Base-by-base conservation (phyloP, 768 basidiomycete species). In the Boletus coccyginus region DNA sequence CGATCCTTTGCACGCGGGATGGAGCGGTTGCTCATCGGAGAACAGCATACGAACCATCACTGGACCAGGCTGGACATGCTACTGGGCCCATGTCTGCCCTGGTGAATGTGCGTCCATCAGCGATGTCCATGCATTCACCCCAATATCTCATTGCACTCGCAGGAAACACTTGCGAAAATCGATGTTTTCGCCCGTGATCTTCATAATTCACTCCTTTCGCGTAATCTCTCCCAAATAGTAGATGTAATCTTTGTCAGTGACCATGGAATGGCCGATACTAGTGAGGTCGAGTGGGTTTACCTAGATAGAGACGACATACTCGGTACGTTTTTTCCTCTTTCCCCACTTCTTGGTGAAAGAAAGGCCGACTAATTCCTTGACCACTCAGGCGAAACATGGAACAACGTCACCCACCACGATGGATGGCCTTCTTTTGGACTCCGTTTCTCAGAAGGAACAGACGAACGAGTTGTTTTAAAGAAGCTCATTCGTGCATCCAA, bases 231-330 rank as follows among this genome's bases (percentile, higher is more conserved):
- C 2, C 81, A 88, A 45, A 89, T 95, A 19, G 86, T 94, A 13
- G 92, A 97, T 68, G 78, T 96, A 33, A 80, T 96, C 24, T 94
- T 95, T 62, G 93, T 97, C 60, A 89, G 87, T 58, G 91, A 92
- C 67, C 89, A 93, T 63, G 92, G 92, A n/a, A 94, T 93, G 90
- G 87, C 85, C 1, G 90, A 92, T 67, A 96, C 92, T n/a, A 85
- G 84, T 57, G 80, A 89, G 59, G 85, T 86, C 0, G 82, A 87
- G 47, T 78, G 82, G 46, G 73, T 95, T 35, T 91, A 87, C 70
- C 77, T 97, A 51, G 92, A 97, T 67, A 88, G 27, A 17, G 61
- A 62, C 1, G 65, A 59, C 29, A 53, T 72, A 8, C 68, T 73
- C 12, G 70, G 70, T 70, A 46, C 16, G 62, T 44, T 42, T 42